Evolutionary conservation across 306 rosid genomes (phyloP).

Genomic region (Benincasa hispida): DNA sequence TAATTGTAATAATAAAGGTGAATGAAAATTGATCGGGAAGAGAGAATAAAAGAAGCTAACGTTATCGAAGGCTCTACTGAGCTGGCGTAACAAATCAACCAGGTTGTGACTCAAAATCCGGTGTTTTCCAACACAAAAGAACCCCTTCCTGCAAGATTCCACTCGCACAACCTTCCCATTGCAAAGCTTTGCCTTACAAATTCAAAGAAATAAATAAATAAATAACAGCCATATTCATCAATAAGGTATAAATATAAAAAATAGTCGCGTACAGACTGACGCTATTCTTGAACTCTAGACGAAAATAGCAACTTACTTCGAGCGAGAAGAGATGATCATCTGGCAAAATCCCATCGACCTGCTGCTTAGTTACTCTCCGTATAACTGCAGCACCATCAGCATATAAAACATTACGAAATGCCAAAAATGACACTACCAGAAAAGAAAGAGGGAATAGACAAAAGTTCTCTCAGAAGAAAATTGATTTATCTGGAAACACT

Average conservation of each 20-base stretch:
- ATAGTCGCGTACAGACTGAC: not conserved
- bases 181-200: slow-evolving; percentile 69
- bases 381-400: slow-evolving; percentile 38
- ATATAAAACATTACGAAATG: not conserved
- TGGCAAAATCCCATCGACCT: slow-evolving; percentile 50
- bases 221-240: not conserved
- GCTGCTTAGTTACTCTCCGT: slow-evolving; percentile 45
- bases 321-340: slow-evolving; percentile 69
- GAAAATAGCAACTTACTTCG: slow-evolving; percentile 38
- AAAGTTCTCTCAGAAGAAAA: not conserved
- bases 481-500: not conserved
- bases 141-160: slow-evolving; percentile 85
- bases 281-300: not conserved
- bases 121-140: slow-evolving; percentile 72
- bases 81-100: slow-evolving; percentile 80
- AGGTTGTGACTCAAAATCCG: slow-evolving; percentile 73
- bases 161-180: slow-evolving; percentile 82
- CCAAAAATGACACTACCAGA: not conserved
- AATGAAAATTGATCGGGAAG: not conserved
- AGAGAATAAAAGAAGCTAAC: slow-evolving; percentile 27
- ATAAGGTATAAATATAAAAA: not conserved
- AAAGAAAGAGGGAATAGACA: not conserved
- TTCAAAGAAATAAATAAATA: not conserved
- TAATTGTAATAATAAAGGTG: too few species aligned
- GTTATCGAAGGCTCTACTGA: slow-evolving; percentile 81